Conservation (phyloP, 208 protist species). For the Leishmania tarentolae region DNA sequence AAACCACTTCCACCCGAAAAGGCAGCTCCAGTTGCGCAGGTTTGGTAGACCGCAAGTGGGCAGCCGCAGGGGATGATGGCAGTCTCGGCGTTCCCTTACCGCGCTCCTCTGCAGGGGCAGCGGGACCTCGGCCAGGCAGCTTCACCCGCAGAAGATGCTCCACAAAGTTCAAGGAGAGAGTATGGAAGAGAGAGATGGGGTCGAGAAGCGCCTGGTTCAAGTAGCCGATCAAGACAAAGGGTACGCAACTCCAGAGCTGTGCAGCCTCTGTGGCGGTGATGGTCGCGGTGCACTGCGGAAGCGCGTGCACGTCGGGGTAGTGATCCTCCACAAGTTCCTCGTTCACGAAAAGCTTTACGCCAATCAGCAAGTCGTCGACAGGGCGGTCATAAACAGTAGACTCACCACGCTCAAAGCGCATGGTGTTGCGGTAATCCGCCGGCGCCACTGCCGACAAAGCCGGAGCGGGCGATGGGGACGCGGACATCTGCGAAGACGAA, state of each 20-base stretch:
- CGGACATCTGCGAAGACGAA: background rate
- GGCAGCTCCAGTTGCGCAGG: constrained; percentile 20
- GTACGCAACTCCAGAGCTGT: constrained; percentile 64
- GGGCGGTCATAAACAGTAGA: constrained; percentile 60
- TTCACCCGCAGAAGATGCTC: constrained; percentile 68
- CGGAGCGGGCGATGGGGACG: background rate
- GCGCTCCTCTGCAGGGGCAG: background rate
- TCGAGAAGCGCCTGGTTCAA: constrained; percentile 57
- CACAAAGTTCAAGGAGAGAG: constrained; percentile 69
- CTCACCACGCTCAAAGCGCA: constrained; percentile 35
- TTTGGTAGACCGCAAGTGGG: constrained; percentile 1
- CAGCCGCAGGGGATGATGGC: background rate
- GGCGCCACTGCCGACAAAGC: background rate
- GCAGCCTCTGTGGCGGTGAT: constrained; percentile 58
- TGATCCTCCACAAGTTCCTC: constrained; percentile 70
- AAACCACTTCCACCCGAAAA: constrained; percentile 75
- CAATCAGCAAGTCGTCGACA: constrained; percentile 58
- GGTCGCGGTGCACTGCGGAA: constrained; percentile 72
- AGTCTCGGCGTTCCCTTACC: background rate
- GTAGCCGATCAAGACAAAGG: constrained; percentile 71
- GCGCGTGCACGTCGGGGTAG: constrained; percentile 44
- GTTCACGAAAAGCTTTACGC: constrained; percentile 68
- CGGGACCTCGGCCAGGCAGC: constrained; percentile 6
- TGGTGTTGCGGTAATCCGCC: constrained; percentile 11
- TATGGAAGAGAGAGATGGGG: constrained; percentile 56